phyloP scores from a whole-genome alignment of 768 basidiomycete genomes.

The Coprinopsis strossmayeri region DNA sequence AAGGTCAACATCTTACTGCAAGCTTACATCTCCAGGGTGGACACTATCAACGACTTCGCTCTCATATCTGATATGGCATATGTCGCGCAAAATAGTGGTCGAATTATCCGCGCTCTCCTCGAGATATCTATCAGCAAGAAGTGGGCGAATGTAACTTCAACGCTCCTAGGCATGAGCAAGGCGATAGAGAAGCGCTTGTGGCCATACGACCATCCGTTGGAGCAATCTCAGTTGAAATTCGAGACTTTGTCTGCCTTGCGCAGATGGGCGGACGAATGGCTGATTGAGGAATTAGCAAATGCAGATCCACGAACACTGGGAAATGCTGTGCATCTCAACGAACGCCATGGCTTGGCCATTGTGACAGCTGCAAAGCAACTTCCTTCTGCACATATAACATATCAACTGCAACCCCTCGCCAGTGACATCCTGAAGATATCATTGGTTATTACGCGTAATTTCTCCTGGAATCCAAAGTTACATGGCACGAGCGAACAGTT shows the following conservation, averaged over 20 bases:
- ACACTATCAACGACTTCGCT: conserved; percentile 88
- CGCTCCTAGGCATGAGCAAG: conserved; percentile 88
- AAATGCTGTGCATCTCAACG: conserved; percentile 78
- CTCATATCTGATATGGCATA: conserved; percentile 93
- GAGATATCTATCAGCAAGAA: conserved; percentile 92
- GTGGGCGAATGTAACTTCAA: conserved; percentile 77
- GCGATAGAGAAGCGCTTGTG: conserved; percentile 88
- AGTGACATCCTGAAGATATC: conserved; percentile 77
- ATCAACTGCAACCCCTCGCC: conserved; percentile 74
- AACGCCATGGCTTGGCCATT: conserved; percentile 74
- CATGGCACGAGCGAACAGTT: conserved; percentile 82
- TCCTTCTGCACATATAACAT: conserved; percentile 61
- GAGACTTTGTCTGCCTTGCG: conserved; percentile 77
- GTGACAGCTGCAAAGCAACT: conserved; percentile 79
- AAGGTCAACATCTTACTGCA: conserved; percentile 97
- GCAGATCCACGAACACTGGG: conserved; percentile 69
- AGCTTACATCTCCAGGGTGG: conserved; percentile 69
- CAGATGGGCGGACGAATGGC: conserved; percentile 75
- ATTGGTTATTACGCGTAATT: conserved; percentile 56
- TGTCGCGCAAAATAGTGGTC: conserved; percentile 89
- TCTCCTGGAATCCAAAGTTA: conserved; percentile 72
- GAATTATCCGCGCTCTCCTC: conserved; percentile 89
- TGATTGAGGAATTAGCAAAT: conserved; percentile 63
- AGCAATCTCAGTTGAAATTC: conserved; percentile 68
- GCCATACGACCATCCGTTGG: conserved; percentile 91